A percentile compares a stretch with the other conserved stretches of the same genome.
Conservation (phyloP, 1,139 yeast species). For the Kluyveromyces sp. region DNA sequence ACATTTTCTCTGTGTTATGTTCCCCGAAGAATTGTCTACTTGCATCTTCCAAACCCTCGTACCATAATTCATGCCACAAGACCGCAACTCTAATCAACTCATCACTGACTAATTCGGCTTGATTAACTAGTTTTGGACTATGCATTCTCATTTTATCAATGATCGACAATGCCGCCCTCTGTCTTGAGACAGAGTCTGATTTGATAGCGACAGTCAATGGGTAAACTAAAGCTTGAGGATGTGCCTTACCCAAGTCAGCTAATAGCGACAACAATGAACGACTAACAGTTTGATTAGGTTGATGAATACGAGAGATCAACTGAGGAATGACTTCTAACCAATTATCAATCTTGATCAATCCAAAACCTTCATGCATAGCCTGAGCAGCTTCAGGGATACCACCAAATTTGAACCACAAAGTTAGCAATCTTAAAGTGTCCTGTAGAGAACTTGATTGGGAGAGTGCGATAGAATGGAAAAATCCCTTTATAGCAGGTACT, state of each 20-base stretch:
- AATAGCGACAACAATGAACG: slow-evolving; percentile 70
- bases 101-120: slow-evolving; percentile 87
- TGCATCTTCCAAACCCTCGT: slow-evolving; percentile 95
- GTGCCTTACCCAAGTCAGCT: slow-evolving; percentile 86
- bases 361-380: slow-evolving; percentile 87
- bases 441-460: slow-evolving; percentile 84
- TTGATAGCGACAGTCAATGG: slow-evolving; percentile 96
- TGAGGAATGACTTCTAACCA: slow-evolving; percentile 97
- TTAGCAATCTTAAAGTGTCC: slow-evolving; percentile 81
- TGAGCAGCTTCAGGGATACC: slow-evolving; percentile 86
- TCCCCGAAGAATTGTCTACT: slow-evolving; percentile 91
- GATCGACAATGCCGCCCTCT: slow-evolving; percentile 84
- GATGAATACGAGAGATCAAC: slow-evolving; percentile 91
- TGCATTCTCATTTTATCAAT: slow-evolving; percentile 89
- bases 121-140: slow-evolving; percentile 77
- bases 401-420: slow-evolving; percentile 94
- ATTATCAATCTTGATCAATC: slow-evolving; percentile 80
- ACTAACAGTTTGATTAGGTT: slow-evolving; percentile 81
- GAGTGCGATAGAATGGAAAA: slow-evolving; percentile 87
- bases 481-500: slow-evolving; percentile 89
- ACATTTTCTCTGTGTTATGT: slow-evolving; percentile 91
- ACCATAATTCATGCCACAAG: slow-evolving; percentile 97
- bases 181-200: slow-evolving; percentile 83
- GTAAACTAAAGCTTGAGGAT: slow-evolving; percentile 93
- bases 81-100: slow-evolving; percentile 94